Conservation (phyloP, 164 flowering plant genomes). For the Magnolia kwangsiensis region DNA sequence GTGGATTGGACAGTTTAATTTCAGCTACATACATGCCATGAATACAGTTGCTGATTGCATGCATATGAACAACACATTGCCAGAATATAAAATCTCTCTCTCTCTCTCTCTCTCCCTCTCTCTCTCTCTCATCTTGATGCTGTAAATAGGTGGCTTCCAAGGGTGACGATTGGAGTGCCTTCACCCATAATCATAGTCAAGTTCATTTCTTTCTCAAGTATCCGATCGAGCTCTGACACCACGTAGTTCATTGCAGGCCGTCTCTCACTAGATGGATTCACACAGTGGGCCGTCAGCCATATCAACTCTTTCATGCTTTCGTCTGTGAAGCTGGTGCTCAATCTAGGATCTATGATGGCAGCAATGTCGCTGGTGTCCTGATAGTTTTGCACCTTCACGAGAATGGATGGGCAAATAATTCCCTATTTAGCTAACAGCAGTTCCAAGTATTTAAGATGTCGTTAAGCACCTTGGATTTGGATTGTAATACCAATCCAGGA, state of each 20-base stretch:
- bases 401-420: constrained; percentile 4
- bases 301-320: constrained; percentile 78
- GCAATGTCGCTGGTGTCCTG: constrained; percentile 41
- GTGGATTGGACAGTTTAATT: background rate
- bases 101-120: background rate
- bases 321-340: constrained; percentile 67
- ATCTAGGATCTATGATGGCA: constrained; percentile 52
- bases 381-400: constrained; percentile 51
- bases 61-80: background rate
- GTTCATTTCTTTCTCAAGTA: constrained; percentile 69
- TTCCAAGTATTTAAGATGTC: background rate
- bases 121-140: constrained; percentile 37
- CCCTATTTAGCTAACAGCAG: background rate
- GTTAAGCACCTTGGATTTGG: no score
- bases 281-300: constrained; percentile 46
- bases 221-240: constrained; percentile 65
- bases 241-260: constrained; percentile 69
- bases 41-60: background rate
- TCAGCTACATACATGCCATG: background rate
- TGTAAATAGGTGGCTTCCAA: constrained; percentile 78
- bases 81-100: background rate
- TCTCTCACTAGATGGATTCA: constrained; percentile 67
- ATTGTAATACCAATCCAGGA: no score
- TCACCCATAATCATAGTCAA: constrained; percentile 84
- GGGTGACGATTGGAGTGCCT: constrained; percentile 70